Evolutionary conservation across 2,329 filamentous ascomycete species (phyloP).

Genomic region (Diaporthe sp.): DNA sequence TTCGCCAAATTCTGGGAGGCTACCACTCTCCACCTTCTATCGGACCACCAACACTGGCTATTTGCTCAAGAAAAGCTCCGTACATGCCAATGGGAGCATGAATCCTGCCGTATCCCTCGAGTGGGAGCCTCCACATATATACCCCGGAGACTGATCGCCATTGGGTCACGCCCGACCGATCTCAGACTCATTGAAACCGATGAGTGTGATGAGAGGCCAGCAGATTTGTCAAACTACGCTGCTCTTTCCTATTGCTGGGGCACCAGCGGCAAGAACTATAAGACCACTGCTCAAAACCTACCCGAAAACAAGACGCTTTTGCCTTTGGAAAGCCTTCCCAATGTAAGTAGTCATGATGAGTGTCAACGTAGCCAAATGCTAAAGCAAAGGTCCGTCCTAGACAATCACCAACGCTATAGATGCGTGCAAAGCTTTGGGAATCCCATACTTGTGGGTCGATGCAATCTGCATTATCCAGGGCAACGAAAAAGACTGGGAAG

Average conservation of each 20-base stretch:
- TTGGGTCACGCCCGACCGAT: neutral
- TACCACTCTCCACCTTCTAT: neutral
- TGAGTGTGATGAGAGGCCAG: neutral
- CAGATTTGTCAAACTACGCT: neutral
- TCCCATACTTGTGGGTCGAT: neutral
- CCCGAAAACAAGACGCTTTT: neutral
- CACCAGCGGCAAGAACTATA: neutral
- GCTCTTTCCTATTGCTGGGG: constrained; percentile 5
- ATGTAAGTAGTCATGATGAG: neutral
- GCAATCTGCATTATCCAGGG: neutral
- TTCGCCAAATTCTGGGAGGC: neutral
- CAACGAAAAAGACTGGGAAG: neutral
- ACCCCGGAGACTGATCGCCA: neutral
- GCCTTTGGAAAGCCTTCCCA: neutral
- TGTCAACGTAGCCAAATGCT: neutral
- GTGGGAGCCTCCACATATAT: neutral
- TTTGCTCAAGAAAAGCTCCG: neutral
- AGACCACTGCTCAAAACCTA: neutral
- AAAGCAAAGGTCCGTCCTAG: neutral
- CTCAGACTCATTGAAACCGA: neutral
- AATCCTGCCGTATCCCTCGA: neutral
- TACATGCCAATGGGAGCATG: neutral
- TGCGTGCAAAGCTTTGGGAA: neutral
- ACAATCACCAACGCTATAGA: neutral
- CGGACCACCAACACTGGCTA: neutral